Evolutionary conservation across 768 basidiomycete genomes (phyloP), one percentile per base, ranked within the genome.

Genomic region (Suillus subalutaceus): DNA sequence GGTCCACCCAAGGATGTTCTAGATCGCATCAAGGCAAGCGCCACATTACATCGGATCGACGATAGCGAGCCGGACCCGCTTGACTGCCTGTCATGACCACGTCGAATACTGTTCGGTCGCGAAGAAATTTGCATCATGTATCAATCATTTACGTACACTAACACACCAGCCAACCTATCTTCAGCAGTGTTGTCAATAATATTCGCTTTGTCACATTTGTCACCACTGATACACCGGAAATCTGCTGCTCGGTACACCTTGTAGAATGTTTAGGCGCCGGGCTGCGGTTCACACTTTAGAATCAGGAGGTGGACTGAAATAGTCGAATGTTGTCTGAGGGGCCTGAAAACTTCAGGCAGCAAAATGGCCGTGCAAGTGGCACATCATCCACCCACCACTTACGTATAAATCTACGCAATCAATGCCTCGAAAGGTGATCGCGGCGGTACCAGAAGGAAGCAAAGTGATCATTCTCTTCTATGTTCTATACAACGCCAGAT

Each of bases 21-120:
- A 9, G 75, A 76, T 46, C 77, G 80, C 60, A 75, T 83, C 38
- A 77, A 72, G 60, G 75, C 78, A 16, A 75, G 78, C 37, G 72
- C 72, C 1, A 69, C 64, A 15, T 70, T 71, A 43, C 61, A 71
- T 62, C 48, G 67, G 15, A 65, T 59, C n/a, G 72, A 78, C 38
- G 79, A 79, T 52, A 76, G 78, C 65, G 83, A 82, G 62, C 79
- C 81, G 8, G 83, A 84, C 65, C 82, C 82, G 37, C 75, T 84
- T 56, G 82, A 84, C 66, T 84, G 82, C 67, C 73, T 84, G 43
- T 79, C 81, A 40, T 83, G 72, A 83, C 30, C 32, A 30, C 30
- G 7, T 26, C 3, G 23, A 13, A 8, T 4, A 9, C 30, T 32
- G 10, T 23, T 59, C 7, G 37, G n/a, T 38, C 18, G 18, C 18